Evolutionary conservation across 371 early-diverging fungal species (phyloP).

Genomic region (Circinella minor): DNA sequence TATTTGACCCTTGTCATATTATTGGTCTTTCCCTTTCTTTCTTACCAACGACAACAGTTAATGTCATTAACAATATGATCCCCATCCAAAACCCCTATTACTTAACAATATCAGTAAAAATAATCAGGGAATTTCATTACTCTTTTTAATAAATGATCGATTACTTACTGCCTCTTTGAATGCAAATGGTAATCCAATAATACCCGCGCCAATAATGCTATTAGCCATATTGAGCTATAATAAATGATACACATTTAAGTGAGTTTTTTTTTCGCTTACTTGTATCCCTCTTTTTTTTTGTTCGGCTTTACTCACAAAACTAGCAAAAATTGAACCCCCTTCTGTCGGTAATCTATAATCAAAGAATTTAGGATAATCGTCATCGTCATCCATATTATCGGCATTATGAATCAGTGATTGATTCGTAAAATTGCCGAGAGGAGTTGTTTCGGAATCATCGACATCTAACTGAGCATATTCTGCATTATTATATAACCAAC

Average conservation of each 20-base stretch:
- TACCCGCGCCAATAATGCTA: conserved; percentile 79
- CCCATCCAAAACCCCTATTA: conserved; percentile 66
- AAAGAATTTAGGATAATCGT: conserved; percentile 25
- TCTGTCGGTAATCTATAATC: conserved; percentile 42
- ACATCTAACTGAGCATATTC: conserved; percentile 43
- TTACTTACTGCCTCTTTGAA: conserved; percentile 59
- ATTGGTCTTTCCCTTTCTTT: too few species aligned
- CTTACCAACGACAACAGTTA: conserved; percentile 69
- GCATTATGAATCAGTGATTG: conserved; percentile 9
- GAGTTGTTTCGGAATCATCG: conserved; percentile 36
- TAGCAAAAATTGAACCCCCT: conserved; percentile 49
- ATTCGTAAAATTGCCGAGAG: conserved; percentile 10
- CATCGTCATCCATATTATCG: conserved; percentile 20
- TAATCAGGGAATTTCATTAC: not conserved
- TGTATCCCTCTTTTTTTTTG: not conserved
- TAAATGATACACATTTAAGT: too few species aligned
- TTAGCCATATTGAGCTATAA: conserved; percentile 74
- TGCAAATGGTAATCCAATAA: conserved; percentile 67
- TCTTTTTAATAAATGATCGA: too few species aligned
- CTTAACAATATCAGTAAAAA: not conserved
- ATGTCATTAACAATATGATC: conserved; percentile 57
- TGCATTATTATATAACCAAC: too few species aligned
- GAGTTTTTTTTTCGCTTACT: not conserved
- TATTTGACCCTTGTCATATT: not conserved
- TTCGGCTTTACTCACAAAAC: conserved; percentile 42